Conservation (phyloP, 139 green algal species). For the Volvox reticuliferus region DNA sequence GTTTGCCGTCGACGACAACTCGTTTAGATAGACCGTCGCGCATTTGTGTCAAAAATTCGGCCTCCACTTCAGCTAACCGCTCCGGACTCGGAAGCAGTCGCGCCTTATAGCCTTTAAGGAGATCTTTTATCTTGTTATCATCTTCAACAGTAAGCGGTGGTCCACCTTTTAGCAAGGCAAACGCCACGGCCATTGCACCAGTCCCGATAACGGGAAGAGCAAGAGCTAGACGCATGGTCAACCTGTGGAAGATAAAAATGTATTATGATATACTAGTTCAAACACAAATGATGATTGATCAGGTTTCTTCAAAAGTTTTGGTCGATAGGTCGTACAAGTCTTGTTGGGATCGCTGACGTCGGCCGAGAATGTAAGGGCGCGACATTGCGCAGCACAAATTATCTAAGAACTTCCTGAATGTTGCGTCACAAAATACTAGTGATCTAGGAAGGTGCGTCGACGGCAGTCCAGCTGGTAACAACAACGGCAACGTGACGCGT, state of each 20-base stretch:
- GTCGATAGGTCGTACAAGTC: not conserved
- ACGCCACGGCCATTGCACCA: not conserved
- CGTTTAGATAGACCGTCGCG: slow-evolving; percentile 43
- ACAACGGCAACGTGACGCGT: not conserved
- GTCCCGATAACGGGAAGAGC: not conserved
- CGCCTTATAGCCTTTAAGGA: slow-evolving; percentile 18
- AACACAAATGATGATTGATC: no score
- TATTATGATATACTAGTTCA: not conserved
- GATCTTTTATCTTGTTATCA: not conserved
- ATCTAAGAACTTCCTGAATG: no score
- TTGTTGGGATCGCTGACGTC: not conserved
- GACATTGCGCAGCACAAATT: not conserved
- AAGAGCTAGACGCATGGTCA: not conserved
- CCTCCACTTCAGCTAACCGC: slow-evolving; percentile 48
- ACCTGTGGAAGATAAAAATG: not conserved
- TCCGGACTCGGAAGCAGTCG: slow-evolving; percentile 48
- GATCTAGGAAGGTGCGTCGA: not conserved
- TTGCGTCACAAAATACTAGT: no score
- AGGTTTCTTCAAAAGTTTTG: not conserved
- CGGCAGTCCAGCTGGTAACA: not conserved
- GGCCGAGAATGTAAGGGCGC: not conserved
- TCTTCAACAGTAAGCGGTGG: not conserved
- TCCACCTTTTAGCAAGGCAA: not conserved
- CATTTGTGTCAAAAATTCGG: slow-evolving; percentile 66
- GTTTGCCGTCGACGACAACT: slow-evolving; percentile 24